Base-by-base conservation (phyloP, 192 early-diverging fungal genomes). In the Backusella macrospora region DNA sequence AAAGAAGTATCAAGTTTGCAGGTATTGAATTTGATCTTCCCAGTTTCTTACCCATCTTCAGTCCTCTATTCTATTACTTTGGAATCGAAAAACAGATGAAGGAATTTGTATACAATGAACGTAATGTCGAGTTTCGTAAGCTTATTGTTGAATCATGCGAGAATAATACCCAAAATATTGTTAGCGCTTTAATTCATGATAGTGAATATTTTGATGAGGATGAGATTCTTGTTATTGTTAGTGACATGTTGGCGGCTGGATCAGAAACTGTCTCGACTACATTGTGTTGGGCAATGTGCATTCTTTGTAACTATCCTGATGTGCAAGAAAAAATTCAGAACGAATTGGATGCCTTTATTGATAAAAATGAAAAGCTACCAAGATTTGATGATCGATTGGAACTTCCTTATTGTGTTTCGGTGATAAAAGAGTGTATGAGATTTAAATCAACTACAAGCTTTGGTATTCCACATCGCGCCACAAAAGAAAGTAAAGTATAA, bases 351-450 rank as follows among this genome's bases (percentile, higher is more conserved):
- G 18, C 14, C 9, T 40, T 64, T 21, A 52, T 70, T 21, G 7
- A 44, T 34, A 46, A 29, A 13, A 63, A 75, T 47, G 46, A 16
- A 1, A 21, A 34, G 0, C 44, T 59, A 6, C 77, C 77, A 13
- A 43, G 7, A 0, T 63, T 62, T 13, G 9, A 15, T 6, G 59
- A 78, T 44, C n/a, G 62, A 66, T 7, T 10, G 13, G 47, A 76
- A 14, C 21, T 78, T 12, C 77, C 73, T 4, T 75, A 75, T 69
- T 42, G 71, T 46, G 26, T 10, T 26, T 78, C 77, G 8, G 47
- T 68, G 10, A 66, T 76, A 6, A 73, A 73, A 13, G 77, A 78
- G 46, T 38, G 64, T 6, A 40, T 74, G 63, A 64, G 73, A 48
- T 59, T 29, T 37, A 49, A 43, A 14, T 73, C 77, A 6, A 43